Evolutionary conservation across 2,329 filamentous ascomycete species (phyloP).

Genomic region (Knufia fluminis): DNA sequence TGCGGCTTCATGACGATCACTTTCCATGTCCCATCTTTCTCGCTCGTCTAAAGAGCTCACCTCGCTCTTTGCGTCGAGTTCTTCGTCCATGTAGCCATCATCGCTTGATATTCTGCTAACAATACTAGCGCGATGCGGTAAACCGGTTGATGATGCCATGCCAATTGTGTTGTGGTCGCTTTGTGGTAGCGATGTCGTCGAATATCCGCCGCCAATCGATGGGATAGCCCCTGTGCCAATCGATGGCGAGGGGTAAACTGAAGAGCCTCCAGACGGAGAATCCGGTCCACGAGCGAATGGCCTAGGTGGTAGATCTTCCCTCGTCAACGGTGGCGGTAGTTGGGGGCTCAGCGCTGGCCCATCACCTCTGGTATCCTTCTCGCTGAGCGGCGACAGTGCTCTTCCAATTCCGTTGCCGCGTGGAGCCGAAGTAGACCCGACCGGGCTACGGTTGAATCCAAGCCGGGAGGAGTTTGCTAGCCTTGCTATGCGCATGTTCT

Average conservation of each 20-base stretch:
- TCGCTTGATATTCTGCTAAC: slow-evolving; percentile 7
- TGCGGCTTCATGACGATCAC: not conserved
- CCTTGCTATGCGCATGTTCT: slow-evolving; percentile 21
- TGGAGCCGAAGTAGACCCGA: not conserved
- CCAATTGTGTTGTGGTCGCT: slow-evolving; percentile 1
- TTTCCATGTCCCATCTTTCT: slow-evolving; percentile 19
- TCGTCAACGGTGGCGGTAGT: not conserved
- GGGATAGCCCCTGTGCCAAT: not conserved
- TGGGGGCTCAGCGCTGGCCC: not conserved
- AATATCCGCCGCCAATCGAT: not conserved
- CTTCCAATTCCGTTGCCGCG: not conserved
- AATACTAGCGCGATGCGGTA: not conserved
- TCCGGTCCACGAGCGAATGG: not conserved
- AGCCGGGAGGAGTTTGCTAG: slow-evolving; percentile 19
- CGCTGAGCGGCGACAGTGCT: not conserved
- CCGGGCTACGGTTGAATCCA: slow-evolving; percentile 11
- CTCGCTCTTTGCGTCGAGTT: slow-evolving; percentile 20
- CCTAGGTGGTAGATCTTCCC: not conserved
- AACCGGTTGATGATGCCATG: not conserved
- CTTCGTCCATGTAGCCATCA: slow-evolving; percentile 22
- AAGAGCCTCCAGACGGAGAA: not conserved
- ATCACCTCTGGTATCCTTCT: not conserved
- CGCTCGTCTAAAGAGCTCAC: slow-evolving; percentile 22
- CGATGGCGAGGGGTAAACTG: slow-evolving; percentile 6
- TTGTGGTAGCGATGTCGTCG: not conserved